A percentile compares a stretch with the other conserved stretches of the same genome.
Evolutionary conservation across 306 rosid species (phyloP).

Genomic region (Prunus padus): DNA sequence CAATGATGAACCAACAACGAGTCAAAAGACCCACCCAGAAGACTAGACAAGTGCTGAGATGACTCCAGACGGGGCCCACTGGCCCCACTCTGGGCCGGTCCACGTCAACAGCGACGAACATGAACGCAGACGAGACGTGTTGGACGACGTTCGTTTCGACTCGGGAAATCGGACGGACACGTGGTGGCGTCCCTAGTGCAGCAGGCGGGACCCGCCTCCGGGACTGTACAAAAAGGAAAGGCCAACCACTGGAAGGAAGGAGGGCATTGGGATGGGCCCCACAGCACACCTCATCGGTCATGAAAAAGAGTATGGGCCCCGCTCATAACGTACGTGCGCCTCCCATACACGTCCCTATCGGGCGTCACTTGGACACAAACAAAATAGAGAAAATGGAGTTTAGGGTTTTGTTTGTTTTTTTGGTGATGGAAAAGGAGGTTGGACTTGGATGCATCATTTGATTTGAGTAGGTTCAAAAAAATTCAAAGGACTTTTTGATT

Average conservation of each 20-base stretch:
- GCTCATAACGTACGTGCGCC: constrained; percentile 47
- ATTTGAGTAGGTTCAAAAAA: too few species aligned
- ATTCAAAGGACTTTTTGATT: too few species aligned
- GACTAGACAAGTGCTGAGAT: background rate
- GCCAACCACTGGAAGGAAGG: too few species aligned
- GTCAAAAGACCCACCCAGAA: background rate
- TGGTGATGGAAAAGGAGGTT: constrained; percentile 15
- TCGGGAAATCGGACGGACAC: constrained; percentile 24
- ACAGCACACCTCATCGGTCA: constrained; percentile 11
- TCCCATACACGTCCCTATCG: constrained; percentile 34
- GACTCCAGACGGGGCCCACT: constrained; percentile 5
- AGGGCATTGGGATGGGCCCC: constrained; percentile 30
- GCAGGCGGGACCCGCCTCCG: constrained; percentile 9
- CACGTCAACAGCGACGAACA: constrained; percentile 26
- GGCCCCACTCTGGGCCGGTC: constrained; percentile 1
- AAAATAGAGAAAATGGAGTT: background rate
- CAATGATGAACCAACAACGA: background rate
- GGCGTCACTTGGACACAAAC: background rate
- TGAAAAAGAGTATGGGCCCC: constrained; percentile 11
- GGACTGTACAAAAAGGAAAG: background rate
- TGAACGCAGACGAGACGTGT: constrained; percentile 31
- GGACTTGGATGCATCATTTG: background rate
- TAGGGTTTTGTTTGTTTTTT: background rate
- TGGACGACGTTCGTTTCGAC: constrained; percentile 6
- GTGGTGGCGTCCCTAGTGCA: constrained; percentile 28